Percentiles rank a stretch among this genome's conserved stretches.
Conservation (phyloP, 73 alveolate genomes). For the Paramecium pentaurelia region DNA sequence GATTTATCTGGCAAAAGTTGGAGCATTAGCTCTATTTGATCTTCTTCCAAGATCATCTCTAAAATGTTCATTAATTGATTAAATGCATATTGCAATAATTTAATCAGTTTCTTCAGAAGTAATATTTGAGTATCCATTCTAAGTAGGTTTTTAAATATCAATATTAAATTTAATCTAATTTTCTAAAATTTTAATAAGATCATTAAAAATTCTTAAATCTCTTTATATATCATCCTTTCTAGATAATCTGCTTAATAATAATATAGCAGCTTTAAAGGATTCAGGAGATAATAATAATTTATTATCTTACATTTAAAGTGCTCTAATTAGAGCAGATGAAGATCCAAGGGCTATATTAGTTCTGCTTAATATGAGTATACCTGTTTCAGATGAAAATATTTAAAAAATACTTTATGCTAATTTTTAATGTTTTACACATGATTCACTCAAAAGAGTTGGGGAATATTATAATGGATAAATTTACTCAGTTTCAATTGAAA, state of each 20-base stretch:
- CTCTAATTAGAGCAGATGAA: neutral
- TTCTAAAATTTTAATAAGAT: neutral
- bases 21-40: neutral
- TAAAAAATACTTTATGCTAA: neutral
- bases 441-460: neutral
- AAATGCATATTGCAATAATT: neutral
- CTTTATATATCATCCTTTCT: constrained; percentile 13
- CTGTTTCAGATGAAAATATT: neutral
- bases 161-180: neutral
- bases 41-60: neutral
- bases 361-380: neutral
- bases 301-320: neutral
- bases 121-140: neutral
- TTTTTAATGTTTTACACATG: neutral
- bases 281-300: neutral
- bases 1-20: neutral
- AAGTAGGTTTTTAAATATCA: neutral
- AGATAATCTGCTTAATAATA: neutral
- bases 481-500: neutral
- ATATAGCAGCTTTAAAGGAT: neutral
- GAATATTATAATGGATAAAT: neutral
- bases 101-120: neutral
- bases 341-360: neutral
- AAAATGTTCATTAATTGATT: constrained; percentile 17
- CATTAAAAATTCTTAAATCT: neutral